Evolutionary conservation across 306 rosid species (phyloP), one percentile per base, ranked within the genome.

Genomic region (Pyrus communis): DNA sequence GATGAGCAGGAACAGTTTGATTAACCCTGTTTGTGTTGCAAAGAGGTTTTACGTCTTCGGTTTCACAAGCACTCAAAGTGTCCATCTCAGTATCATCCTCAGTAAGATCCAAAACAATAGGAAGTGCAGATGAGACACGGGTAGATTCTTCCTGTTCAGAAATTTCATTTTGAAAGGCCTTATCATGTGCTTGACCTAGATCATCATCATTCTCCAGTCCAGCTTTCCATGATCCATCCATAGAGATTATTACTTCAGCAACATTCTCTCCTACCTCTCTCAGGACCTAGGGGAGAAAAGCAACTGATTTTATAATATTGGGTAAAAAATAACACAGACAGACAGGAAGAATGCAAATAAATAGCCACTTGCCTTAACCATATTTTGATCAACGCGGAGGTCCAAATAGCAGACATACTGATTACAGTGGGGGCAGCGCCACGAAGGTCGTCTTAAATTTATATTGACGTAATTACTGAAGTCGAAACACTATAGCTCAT

Each of bases 361-460:
- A 74, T 72, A 80, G 75, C 61, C 70, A 89, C 97, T 88, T 84
- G 80, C 99, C 97, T 96, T 91, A 25, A 81, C 88, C 93, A 96
- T 96, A 78, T 91, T 86, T 66, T 82, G 89, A 80, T 96, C 99
- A 40, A 89, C 79, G 70, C 93, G 86, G 75, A 96, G 85, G 71
- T 92, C 93, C 71, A 71, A 66, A 86, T 86, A 96, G 88, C 92
- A 84, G 69, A 96, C 90, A 78, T 1, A 52, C 84, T 89, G 98
- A 82, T 83, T 91, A 85, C 99, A 96, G 84, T 88, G 96, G 51
- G 99, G 99, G 83, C 99, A 96, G 84, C 98, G 92, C 99, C 98
- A 96, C 22, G 88, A 87, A 76, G 99, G 99, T 80, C 90, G 87
- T 85, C 88, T 91, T 58, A 85, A 79, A 89, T 92, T 96, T 70